Evolutionary conservation across 352 stramenopile species (phyloP).

Genomic region (Pythium rishiriense): DNA sequence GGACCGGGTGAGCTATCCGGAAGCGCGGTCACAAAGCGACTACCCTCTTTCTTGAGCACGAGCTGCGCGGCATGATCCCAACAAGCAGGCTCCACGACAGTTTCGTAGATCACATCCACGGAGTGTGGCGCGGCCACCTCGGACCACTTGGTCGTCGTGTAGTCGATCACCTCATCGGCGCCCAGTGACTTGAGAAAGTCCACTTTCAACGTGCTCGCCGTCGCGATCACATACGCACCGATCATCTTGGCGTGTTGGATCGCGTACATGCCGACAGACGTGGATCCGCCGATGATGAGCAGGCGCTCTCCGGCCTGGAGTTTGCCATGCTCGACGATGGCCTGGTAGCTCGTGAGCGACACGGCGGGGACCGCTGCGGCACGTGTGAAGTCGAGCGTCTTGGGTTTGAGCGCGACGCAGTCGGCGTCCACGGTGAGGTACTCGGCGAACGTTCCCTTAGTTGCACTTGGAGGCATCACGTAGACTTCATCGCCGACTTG

Average conservation of each 20-base stretch:
- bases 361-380: slow-evolving; percentile 33
- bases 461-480: too few relatives aligned
- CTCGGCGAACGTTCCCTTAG: slow-evolving; percentile 36
- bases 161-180: slow-evolving; percentile 48
- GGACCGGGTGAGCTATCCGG: too few relatives aligned
- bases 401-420: slow-evolving; percentile 37
- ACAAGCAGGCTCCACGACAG: slow-evolving; percentile 23
- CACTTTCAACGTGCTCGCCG: slow-evolving; percentile 34
- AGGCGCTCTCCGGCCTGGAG: slow-evolving; percentile 17
- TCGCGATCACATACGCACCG: too few relatives aligned
- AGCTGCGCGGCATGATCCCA: slow-evolving; percentile 39
- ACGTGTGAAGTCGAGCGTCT: slow-evolving; percentile 35
- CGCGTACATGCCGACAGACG: too few relatives aligned
- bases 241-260: too few relatives aligned
- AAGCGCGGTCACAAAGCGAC: slow-evolving; percentile 43
- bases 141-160: slow-evolving; percentile 38
- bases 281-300: too few relatives aligned
- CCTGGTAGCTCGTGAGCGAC: slow-evolving; percentile 37
- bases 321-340: slow-evolving; percentile 22
- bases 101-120: slow-evolving; percentile 24
- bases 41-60: slow-evolving; percentile 37
- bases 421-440: slow-evolving; percentile 36
- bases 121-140: slow-evolving; percentile 24
- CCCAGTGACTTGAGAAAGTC: slow-evolving; percentile 34
- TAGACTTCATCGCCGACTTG: slow-evolving; percentile 12